phyloP scores from a whole-genome alignment of 2,329 filamentous ascomycete genomes.

The Leptographium wingfieldii region DNA sequence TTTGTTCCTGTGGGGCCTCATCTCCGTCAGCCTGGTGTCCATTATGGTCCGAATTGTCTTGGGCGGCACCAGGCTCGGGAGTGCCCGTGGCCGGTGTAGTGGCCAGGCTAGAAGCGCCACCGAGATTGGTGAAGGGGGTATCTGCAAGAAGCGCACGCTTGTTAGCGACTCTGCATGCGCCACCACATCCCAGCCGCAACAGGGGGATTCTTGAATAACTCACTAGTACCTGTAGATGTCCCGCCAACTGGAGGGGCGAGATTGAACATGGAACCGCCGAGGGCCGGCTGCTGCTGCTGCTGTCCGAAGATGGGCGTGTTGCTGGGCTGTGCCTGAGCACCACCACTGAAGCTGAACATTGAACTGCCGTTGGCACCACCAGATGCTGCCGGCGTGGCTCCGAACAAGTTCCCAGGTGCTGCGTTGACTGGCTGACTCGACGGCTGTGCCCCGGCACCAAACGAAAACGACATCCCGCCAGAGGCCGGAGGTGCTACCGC shows the following conservation, averaged over 20 bases:
- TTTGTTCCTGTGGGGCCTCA: conserved; percentile 51
- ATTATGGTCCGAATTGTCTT: conserved; percentile 26
- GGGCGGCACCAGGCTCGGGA: conserved; percentile 39
- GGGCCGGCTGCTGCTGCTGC: conserved; percentile 17
- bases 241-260: conserved; percentile 21
- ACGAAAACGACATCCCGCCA: conserved; percentile 21
- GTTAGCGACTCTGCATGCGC: background rate
- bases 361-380: conserved; percentile 3
- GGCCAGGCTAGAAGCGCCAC: conserved; percentile 46
- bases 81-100: conserved; percentile 47
- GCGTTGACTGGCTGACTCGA: conserved; percentile 10
- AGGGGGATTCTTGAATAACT: conserved; percentile 14
- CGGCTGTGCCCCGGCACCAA: conserved; percentile 19
- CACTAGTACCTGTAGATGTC: conserved; percentile 29
- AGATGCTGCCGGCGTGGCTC: conserved; percentile 8
- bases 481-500: conserved; percentile 4
- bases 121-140: conserved; percentile 39
- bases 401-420: conserved; percentile 19
- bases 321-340: conserved; percentile 18
- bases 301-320: conserved; percentile 16
- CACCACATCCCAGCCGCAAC: background rate
- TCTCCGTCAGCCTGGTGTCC: conserved; percentile 38
- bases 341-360: conserved; percentile 21
- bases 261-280: conserved; percentile 18
- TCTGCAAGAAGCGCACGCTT: conserved; percentile 20